Conservation (phyloP, 495 filamentous ascomycete species). For the Podospora pseudopauciseta region DNA sequence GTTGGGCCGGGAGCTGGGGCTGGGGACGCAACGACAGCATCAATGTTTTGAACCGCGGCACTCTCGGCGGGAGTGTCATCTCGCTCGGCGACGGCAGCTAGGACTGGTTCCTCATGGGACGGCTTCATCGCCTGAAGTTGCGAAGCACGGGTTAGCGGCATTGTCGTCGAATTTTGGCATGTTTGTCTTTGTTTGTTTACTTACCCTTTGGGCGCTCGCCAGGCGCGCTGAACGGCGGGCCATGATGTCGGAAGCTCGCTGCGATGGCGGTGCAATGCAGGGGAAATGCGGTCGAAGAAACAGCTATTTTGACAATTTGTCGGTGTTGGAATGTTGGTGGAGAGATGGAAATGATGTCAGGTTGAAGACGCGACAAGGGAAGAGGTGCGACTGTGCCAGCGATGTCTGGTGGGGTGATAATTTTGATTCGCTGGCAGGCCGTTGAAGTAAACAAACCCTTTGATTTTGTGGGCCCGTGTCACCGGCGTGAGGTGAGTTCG, state of each 20-base stretch:
- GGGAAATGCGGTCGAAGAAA: too few species aligned
- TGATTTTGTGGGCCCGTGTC: constrained; percentile 8
- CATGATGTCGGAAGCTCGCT: constrained; percentile 29
- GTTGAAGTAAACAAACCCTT: constrained; percentile 35
- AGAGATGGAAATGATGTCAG: constrained; percentile 27
- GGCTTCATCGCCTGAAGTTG: constrained; percentile 20
- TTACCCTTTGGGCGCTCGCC: constrained; percentile 44
- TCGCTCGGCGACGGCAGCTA: constrained; percentile 44
- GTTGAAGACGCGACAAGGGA: constrained; percentile 19
- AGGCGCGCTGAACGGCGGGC: constrained; percentile 49
- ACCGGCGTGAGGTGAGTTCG: neutral
- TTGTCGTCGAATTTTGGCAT: constrained; percentile 5
- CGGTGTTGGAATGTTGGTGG: constrained; percentile 27
- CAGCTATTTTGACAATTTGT: neutral
- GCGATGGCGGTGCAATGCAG: neutral
- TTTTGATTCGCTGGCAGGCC: constrained; percentile 27
- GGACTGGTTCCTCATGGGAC: constrained; percentile 24
- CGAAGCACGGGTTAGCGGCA: constrained; percentile 9
- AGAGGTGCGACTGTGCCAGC: neutral
- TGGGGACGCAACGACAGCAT: constrained; percentile 44
- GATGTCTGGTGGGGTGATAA: constrained; percentile 18
- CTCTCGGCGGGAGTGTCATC: constrained; percentile 30
- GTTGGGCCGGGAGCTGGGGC: constrained; percentile 26
- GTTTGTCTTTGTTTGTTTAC: constrained; percentile 18
- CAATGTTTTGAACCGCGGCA: constrained; percentile 23